phyloP scores from a whole-genome alignment of 1,284 basidiomycete genomes.

The Bjerkandera adusta region DNA sequence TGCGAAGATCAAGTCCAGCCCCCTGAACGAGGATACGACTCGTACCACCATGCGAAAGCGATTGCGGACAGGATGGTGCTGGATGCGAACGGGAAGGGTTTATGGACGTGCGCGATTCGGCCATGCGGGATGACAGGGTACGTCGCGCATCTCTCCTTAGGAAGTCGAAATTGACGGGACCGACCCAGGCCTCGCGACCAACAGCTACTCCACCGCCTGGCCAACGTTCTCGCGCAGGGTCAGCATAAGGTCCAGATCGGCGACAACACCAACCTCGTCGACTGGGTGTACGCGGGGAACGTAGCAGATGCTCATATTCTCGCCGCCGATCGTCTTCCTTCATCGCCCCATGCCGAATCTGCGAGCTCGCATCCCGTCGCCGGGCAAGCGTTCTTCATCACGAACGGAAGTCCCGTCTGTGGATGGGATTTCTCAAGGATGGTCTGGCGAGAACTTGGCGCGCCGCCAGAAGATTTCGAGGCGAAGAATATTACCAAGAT shows the following conservation, averaged over 20 bases:
- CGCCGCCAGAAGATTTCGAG: slow-evolving; percentile 1
- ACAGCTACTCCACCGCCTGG: slow-evolving; percentile 80
- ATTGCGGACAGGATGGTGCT: slow-evolving; percentile 85
- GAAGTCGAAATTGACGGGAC: no score
- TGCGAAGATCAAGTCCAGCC: slow-evolving; percentile 81
- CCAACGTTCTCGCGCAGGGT: slow-evolving; percentile 75
- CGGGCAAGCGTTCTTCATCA: slow-evolving; percentile 93
- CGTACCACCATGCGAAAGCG: slow-evolving; percentile 96
- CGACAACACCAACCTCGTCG: slow-evolving; percentile 90
- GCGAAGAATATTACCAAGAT: slow-evolving; percentile 1
- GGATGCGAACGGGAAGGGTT: slow-evolving; percentile 79
- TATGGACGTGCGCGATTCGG: slow-evolving; percentile 86
- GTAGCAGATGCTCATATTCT: slow-evolving; percentile 93
- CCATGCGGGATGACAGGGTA: slow-evolving; percentile 97
- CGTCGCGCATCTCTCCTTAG: not conserved
- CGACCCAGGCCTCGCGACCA: slow-evolving; percentile 82
- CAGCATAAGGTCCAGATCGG: slow-evolving; percentile 95
- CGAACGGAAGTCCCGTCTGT: slow-evolving; percentile 92
- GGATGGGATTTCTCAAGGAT: slow-evolving; percentile 94
- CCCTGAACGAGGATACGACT: slow-evolving; percentile 79
- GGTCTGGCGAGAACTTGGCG: slow-evolving; percentile 56
- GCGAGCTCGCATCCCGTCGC: slow-evolving; percentile 70
- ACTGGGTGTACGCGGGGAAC: slow-evolving; percentile 97
- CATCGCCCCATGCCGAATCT: slow-evolving; percentile 38
- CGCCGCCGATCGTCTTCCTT: slow-evolving; percentile 74